Evolutionary conservation across 139 green algal species (phyloP).

Genomic region (Dunaliella primolecta): DNA sequence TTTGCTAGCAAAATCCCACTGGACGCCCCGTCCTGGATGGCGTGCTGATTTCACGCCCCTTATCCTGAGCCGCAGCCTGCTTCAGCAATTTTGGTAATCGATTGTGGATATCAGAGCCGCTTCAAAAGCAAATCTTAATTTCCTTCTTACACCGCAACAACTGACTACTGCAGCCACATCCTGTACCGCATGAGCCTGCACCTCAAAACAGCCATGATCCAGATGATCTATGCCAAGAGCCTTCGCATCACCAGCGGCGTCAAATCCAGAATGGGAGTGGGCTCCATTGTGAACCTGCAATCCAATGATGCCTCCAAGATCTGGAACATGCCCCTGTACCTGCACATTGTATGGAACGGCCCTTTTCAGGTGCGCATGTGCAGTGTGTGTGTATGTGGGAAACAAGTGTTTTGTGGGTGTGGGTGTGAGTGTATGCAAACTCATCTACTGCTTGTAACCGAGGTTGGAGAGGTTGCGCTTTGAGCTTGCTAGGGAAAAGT

Average conservation of each 20-base stretch:
- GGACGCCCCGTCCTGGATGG: no score
- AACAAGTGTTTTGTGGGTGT: no score
- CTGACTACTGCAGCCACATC: constrained; percentile 83
- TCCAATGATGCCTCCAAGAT: constrained; percentile 87
- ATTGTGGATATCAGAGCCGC: no score
- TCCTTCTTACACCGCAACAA: no score
- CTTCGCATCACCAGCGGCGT: constrained; percentile 61
- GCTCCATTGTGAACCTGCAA: constrained; percentile 74
- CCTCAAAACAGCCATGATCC: constrained; percentile 43
- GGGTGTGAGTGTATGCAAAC: constrained; percentile 9
- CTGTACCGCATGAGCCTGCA: constrained; percentile 76
- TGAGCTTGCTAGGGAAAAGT: no score
- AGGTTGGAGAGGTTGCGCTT: no score
- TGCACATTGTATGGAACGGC: constrained; percentile 84
- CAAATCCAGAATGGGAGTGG: constrained; percentile 56
- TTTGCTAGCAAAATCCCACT: no score
- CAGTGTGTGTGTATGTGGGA: constrained; percentile 5
- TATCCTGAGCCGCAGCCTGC: no score
- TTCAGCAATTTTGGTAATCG: no score
- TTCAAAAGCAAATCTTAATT: no score
- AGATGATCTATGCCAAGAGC: constrained; percentile 69
- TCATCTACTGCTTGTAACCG: no score
- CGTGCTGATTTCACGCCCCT: no score
- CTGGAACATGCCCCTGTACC: constrained; percentile 75
- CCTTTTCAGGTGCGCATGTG: constrained; percentile 56